Evolutionary conservation across 345 rosid genomes (phyloP).

Genomic region (Ceriops tagal): DNA sequence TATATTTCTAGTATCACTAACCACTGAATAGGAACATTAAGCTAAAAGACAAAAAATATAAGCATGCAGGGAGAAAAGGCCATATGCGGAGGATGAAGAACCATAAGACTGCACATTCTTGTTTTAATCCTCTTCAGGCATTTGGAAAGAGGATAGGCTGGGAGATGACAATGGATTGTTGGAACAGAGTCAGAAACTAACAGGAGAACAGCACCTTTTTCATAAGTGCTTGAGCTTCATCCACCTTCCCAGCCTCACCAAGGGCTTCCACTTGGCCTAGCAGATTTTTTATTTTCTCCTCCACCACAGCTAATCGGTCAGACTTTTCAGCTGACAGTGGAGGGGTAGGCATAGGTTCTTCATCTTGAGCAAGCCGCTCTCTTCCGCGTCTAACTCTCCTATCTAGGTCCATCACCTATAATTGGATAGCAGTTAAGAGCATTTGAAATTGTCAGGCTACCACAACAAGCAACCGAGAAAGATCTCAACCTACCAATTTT

Average conservation of each 20-base stretch:
- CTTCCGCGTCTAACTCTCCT: constrained; percentile 96
- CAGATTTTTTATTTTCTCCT: constrained; percentile 87
- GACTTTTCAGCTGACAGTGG: constrained; percentile 75
- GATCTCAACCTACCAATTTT: constrained; percentile 60
- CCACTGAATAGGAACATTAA: too few relatives aligned
- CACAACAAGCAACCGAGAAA: neutral
- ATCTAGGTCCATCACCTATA: constrained; percentile 90
- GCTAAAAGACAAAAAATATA: too few relatives aligned
- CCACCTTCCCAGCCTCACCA: constrained; percentile 98
- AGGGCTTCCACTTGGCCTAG: constrained; percentile 95
- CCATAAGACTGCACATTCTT: too few relatives aligned
- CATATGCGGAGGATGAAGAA: too few relatives aligned
- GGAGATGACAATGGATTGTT: too few relatives aligned
- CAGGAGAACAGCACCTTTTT: constrained; percentile 55
- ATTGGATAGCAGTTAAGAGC: constrained; percentile 1
- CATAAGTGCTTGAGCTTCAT: constrained; percentile 99
- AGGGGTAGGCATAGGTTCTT: constrained; percentile 77
- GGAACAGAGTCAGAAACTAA: too few relatives aligned
- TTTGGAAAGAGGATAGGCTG: too few relatives aligned
- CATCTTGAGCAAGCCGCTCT: constrained; percentile 90
- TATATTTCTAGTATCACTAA: too few relatives aligned
- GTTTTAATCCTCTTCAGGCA: too few relatives aligned
- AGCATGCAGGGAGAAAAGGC: too few relatives aligned
- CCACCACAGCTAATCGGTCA: constrained; percentile 76
- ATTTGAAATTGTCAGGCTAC: neutral